These are phyloP conservation scores for Leptographium wingfieldii DNA, from an alignment of 2,329 filamentous ascomycete species.

Conservation along the genomic window DNA sequence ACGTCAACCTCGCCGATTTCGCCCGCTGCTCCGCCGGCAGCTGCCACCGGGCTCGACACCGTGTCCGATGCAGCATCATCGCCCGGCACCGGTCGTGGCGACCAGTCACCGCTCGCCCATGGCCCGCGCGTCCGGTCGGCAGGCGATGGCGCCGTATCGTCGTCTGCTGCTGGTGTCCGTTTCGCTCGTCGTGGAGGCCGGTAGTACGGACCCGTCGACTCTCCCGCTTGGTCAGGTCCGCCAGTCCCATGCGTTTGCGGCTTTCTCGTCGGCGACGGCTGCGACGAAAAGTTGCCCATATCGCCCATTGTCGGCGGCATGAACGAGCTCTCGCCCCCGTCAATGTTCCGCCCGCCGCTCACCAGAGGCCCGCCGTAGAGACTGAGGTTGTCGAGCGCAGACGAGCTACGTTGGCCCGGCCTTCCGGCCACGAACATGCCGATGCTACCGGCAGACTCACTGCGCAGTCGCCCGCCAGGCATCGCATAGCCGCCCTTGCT, in stretches of 20 bases:
- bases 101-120: slow-evolving; percentile 24
- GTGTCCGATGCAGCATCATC: slow-evolving; percentile 2
- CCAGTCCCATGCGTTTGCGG: slow-evolving; percentile 19
- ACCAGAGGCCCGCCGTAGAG: slow-evolving; percentile 30
- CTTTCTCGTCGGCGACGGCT: slow-evolving; percentile 42
- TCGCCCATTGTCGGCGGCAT: slow-evolving; percentile 64
- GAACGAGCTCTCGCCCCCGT: slow-evolving; percentile 49
- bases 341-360: slow-evolving; percentile 31
- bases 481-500: slow-evolving; percentile 48
- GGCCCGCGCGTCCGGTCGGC: slow-evolving; percentile 23
- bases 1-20: neutral
- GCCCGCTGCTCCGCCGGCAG: neutral
- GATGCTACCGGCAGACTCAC: slow-evolving; percentile 48
- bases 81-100: slow-evolving; percentile 10
- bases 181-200: slow-evolving; percentile 61
- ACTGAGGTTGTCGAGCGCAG: slow-evolving; percentile 38
- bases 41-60: slow-evolving; percentile 3
- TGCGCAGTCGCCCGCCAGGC: slow-evolving; percentile 42
- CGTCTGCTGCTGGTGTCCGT: slow-evolving; percentile 20
- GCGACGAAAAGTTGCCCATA: slow-evolving; percentile 55
- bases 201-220: slow-evolving; percentile 69
- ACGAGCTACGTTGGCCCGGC: slow-evolving; percentile 37
- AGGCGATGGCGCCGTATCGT: slow-evolving; percentile 36
- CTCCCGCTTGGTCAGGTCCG: slow-evolving; percentile 23
- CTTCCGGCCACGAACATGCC: slow-evolving; percentile 32